These are phyloP conservation scores for Penicillium verhagenii DNA, from an alignment of 495 filamentous ascomycete genomes.

Conservation along the genomic window DNA sequence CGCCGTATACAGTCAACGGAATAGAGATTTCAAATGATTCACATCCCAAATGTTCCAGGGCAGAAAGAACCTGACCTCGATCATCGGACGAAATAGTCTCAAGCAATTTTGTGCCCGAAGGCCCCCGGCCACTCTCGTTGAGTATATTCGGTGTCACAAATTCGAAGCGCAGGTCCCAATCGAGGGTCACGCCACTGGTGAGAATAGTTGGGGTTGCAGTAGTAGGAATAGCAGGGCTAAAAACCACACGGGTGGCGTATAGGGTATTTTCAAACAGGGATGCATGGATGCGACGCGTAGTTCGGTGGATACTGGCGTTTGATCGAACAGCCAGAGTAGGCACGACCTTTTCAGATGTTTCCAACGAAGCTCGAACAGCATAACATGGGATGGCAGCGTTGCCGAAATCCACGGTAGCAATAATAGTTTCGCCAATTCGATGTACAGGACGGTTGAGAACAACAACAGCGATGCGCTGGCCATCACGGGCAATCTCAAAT, in stretches of 20 bases:
- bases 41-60: slow-evolving; percentile 71
- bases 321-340: slow-evolving; percentile 79
- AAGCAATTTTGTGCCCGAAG: slow-evolving; percentile 44
- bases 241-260: slow-evolving; percentile 73
- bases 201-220: slow-evolving; percentile 83
- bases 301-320: slow-evolving; percentile 76
- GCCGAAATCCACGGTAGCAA: slow-evolving; percentile 77
- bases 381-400: slow-evolving; percentile 73
- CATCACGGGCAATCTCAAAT: slow-evolving; percentile 92
- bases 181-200: slow-evolving; percentile 78
- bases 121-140: slow-evolving; percentile 24
- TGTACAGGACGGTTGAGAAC: slow-evolving; percentile 89
- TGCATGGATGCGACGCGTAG: slow-evolving; percentile 76
- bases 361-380: slow-evolving; percentile 71
- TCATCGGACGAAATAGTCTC: slow-evolving; percentile 68
- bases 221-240: slow-evolving; percentile 76
- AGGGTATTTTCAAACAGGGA: slow-evolving; percentile 76
- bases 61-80: slow-evolving; percentile 65
- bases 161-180: slow-evolving; percentile 85
- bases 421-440: slow-evolving; percentile 83
- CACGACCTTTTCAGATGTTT: slow-evolving; percentile 77
- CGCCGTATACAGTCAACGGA: slow-evolving; percentile 80
- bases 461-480: slow-evolving; percentile 78
- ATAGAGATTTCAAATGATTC: slow-evolving; percentile 90
- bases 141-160: slow-evolving; percentile 68